Base-by-base conservation (phyloP, 768 basidiomycete genomes). In the Phaffia australis region DNA sequence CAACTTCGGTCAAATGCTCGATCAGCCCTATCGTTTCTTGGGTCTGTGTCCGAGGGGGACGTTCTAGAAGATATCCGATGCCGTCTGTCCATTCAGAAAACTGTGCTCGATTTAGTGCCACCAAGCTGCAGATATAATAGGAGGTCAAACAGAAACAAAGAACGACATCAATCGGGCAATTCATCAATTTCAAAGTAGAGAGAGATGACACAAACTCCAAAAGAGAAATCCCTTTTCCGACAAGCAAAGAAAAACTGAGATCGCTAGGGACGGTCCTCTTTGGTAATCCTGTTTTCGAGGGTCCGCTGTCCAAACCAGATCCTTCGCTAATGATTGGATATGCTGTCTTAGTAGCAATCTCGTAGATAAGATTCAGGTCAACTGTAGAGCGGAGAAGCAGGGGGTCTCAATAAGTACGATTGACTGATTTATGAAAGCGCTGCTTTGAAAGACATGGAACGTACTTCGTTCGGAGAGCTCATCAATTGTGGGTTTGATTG, bases 71-170 rank as follows among this genome's bases (percentile, higher is more conserved):
- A 84, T 93, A 87, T 72, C 89, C 89, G 75, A 94, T 74, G 4
- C 90, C 91, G 75, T 94, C 91, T 2, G 89, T 89, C 91, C 91
- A 94, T 77, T 94, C 91, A 19, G 88, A 87, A 86, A 88, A 92
- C 21, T 86, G 80, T 21, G 85, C 83, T 61, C 83, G 81, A 75
- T 90, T 84, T 32, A 85, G 83, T 3, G 88, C 87, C 71, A 89
- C 84, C 66, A 85, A 82, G 74, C 64, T 65, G 54, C 6, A n/a
- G n/a, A n/a, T n/a, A n/a, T n/a, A n/a, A n/a, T n/a, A n/a, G n/a
- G n/a, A n/a, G n/a, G n/a, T 25, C 15, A 19, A 52, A 46, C 5
- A n/a, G 23, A 29, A 21, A 2, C 32, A 29, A 55, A 3, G 64
- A n/a, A 23, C 56, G 42, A 46, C 32, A 25, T 7, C 15, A 11